Percentiles rank a stretch among this genome's conserved stretches.
phyloP scores from a whole-genome alignment of 169 alveolate species.

The Plasmodium knowlesi region DNA sequence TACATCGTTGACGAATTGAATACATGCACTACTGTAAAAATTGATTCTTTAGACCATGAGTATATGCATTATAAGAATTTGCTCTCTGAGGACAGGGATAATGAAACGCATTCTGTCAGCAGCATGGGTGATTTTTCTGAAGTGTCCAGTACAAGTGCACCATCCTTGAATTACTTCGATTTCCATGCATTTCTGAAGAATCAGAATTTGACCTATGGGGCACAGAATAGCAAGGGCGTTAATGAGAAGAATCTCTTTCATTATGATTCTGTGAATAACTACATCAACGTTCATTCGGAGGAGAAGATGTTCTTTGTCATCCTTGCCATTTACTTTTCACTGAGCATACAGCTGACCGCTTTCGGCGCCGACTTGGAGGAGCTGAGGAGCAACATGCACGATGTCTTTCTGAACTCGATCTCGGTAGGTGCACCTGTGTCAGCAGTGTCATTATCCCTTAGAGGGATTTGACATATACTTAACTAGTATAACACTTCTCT shows the following conservation, averaged over 20 bases:
- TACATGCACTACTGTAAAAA: neutral
- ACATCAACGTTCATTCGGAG: conserved; percentile 58
- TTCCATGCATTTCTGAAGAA: conserved; percentile 22
- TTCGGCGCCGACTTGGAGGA: conserved; percentile 9
- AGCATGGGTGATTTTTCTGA: neutral
- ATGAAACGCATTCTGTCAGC: conserved; percentile 5
- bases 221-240: neutral
- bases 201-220: conserved; percentile 7
- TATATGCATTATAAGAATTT: conserved; percentile 11
- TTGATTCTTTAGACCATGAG: conserved; percentile 23
- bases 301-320: conserved; percentile 39
- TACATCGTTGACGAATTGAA: conserved; percentile 17
- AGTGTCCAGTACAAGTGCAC: neutral
- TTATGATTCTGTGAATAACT: conserved; percentile 22
- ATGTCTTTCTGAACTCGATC: conserved; percentile 33
- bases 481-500: neutral
- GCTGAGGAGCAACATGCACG: conserved; percentile 10
- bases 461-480: neutral
- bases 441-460: no score
- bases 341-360: conserved; percentile 13
- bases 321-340: conserved; percentile 34
- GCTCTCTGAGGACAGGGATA: conserved; percentile 14
- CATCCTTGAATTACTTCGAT: conserved; percentile 3
- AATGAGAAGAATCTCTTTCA: conserved; percentile 11
- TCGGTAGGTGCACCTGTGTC: neutral